phyloP scores from a whole-genome alignment of 208 protist species.

The Acanthamoeba quina region DNA sequence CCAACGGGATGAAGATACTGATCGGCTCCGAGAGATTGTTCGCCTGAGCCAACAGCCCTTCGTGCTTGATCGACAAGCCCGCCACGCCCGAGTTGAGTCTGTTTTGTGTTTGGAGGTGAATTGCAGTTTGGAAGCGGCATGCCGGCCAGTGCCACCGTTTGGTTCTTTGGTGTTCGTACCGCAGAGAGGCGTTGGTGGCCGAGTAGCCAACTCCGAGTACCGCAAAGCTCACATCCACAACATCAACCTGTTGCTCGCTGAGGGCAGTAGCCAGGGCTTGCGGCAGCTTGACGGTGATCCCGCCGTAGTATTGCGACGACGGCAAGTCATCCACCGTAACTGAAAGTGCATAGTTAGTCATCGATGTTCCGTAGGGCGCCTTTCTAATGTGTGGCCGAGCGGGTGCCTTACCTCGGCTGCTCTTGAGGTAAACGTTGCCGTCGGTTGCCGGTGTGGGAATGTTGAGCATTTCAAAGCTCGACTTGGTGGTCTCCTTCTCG shows the following conservation, averaged over 20 bases:
- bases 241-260: not conserved
- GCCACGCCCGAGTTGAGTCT: constrained; percentile 31
- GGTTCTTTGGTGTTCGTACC: not conserved
- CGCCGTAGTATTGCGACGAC: constrained; percentile 20
- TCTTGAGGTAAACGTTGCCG: constrained; percentile 26
- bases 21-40: not conserved
- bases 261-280: not conserved
- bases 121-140: not conserved
- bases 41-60: not conserved
- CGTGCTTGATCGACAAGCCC: not conserved
- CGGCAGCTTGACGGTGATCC: not conserved
- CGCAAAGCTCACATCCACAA: not conserved
- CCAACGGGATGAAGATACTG: constrained; percentile 17
- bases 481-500: constrained; percentile 12
- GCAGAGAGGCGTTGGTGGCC: not conserved
- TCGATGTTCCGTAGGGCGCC: not conserved
- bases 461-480: constrained; percentile 32
- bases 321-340: not conserved
- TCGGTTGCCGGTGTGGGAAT: constrained; percentile 7
- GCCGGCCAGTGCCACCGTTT: too few relatives aligned
- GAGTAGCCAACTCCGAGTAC: not conserved
- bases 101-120: not conserved
- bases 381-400: not conserved
- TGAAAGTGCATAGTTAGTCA: not conserved
- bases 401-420: not conserved